These are phyloP conservation scores for Taiozyma onychis DNA, from an alignment of 1,139 yeast genomes.

Conservation along the genomic window DNA sequence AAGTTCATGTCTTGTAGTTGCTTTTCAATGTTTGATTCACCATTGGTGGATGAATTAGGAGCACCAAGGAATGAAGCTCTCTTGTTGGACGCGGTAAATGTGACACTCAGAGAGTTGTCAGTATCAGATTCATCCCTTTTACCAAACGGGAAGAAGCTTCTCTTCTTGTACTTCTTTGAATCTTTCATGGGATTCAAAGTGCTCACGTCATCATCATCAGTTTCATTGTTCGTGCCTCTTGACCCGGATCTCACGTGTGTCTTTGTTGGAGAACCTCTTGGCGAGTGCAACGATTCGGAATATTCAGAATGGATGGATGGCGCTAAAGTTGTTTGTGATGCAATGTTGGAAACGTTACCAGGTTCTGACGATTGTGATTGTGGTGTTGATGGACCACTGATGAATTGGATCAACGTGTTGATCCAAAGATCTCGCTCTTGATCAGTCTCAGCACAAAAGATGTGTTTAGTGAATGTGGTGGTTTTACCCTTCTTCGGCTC, in stretches of 20 bases:
- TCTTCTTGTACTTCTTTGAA: conserved; percentile 42
- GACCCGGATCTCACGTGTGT: conserved; percentile 1
- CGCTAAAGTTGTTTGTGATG: conserved; percentile 4
- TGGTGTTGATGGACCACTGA: conserved; percentile 15
- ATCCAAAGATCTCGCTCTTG: conserved; percentile 80
- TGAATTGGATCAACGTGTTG: conserved; percentile 46
- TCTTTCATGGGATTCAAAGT: conserved; percentile 27
- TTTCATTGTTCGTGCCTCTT: conserved; percentile 14
- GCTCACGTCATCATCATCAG: conserved; percentile 17
- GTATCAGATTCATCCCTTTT: conserved; percentile 23
- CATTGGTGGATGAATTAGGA: background rate
- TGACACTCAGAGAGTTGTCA: background rate
- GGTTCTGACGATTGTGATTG: background rate
- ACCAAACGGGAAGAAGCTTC: conserved; percentile 57
- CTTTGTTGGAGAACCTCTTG: conserved; percentile 8
- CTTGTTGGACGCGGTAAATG: background rate
- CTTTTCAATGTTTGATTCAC: conserved; percentile 22
- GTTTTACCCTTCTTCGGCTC: conserved; percentile 57
- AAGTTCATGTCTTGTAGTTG: conserved; percentile 26
- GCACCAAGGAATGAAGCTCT: background rate
- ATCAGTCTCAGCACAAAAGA: conserved; percentile 79
- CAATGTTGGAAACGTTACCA: background rate
- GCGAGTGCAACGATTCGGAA: conserved; percentile 5
- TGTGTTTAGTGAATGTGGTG: conserved; percentile 52
- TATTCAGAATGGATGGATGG: background rate